Conservation (phyloP, 208 protist genomes). For the Paratrypanosoma confusum region DNA sequence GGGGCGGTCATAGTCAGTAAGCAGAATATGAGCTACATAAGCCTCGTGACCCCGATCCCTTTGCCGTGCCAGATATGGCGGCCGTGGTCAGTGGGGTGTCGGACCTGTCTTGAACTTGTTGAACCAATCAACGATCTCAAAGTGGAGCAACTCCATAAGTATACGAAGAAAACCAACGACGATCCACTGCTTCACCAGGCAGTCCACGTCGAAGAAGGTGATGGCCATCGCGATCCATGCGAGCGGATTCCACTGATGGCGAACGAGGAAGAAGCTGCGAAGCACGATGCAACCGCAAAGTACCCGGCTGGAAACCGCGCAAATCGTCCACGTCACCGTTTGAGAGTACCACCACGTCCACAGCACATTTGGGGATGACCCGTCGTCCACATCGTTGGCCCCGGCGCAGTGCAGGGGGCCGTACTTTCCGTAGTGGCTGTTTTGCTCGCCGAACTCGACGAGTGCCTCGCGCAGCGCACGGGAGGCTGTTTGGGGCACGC, state of each 20-base stretch:
- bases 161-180: slow-evolving; percentile 18
- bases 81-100: too few species aligned
- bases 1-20: too few species aligned
- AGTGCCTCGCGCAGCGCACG: slow-evolving; percentile 1
- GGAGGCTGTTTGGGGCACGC: too few species aligned
- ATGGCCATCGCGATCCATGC: slow-evolving; percentile 27
- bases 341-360: slow-evolving; percentile 34
- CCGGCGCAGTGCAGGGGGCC: slow-evolving; percentile 15
- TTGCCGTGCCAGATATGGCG: too few species aligned
- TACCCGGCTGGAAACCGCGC: slow-evolving; percentile 17
- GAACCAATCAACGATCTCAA: slow-evolving; percentile 26
- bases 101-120: too few species aligned
- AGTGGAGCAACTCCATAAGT: slow-evolving; percentile 16
- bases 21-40: too few species aligned
- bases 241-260: slow-evolving; percentile 20
- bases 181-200: slow-evolving; percentile 29
- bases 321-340: slow-evolving; percentile 26
- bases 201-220: slow-evolving; percentile 27
- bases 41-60: too few species aligned
- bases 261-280: slow-evolving; percentile 16
- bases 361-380: slow-evolving; percentile 9
- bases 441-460: slow-evolving; percentile 15
- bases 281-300: slow-evolving; percentile 19
- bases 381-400: slow-evolving; percentile 8
- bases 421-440: slow-evolving; percentile 24